Evolutionary conservation across 2,329 filamentous ascomycete species (phyloP).

Genomic region (Clathrospora elynae): DNA sequence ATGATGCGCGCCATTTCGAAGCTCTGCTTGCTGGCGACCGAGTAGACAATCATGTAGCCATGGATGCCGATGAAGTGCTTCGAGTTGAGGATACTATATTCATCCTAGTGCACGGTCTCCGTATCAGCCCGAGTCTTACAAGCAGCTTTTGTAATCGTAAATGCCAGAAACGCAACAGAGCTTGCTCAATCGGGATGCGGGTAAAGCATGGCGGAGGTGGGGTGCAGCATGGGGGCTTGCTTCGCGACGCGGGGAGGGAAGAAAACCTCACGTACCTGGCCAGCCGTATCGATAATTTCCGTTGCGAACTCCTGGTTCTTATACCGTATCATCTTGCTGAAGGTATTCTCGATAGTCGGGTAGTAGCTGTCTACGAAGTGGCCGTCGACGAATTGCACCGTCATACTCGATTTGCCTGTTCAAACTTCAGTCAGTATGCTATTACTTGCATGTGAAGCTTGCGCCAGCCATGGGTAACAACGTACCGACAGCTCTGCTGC

Average conservation of each 20-base stretch:
- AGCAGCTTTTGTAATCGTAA: slow-evolving; percentile 12
- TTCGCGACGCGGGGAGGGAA: slow-evolving; percentile 22
- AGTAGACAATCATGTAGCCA: slow-evolving; percentile 98
- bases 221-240: slow-evolving; percentile 19
- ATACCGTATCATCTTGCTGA: slow-evolving; percentile 91
- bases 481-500: slow-evolving; percentile 88
- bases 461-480: slow-evolving; percentile 20
- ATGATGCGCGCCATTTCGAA: slow-evolving; percentile 98
- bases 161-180: neutral
- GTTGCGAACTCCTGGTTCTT: slow-evolving; percentile 93
- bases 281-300: slow-evolving; percentile 97
- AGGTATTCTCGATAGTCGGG: slow-evolving; percentile 98
- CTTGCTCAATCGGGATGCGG: neutral
- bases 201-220: slow-evolving; percentile 15
- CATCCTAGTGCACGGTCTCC: slow-evolving; percentile 65
- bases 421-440: slow-evolving; percentile 21
- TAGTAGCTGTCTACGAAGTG: slow-evolving; percentile 99
- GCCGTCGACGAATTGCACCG: slow-evolving; percentile 94
- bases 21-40: slow-evolving; percentile 89
- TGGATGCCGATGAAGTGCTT: slow-evolving; percentile 99
- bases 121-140: slow-evolving; percentile 30
- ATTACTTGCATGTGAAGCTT: slow-evolving; percentile 20
- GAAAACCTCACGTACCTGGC: slow-evolving; percentile 67
- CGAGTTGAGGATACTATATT: slow-evolving; percentile 97
- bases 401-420: slow-evolving; percentile 93